Evolutionary conservation across 116 monocot species (phyloP), one percentile per base, ranked within the genome.

Genomic region (Thalassia testudinum): DNA sequence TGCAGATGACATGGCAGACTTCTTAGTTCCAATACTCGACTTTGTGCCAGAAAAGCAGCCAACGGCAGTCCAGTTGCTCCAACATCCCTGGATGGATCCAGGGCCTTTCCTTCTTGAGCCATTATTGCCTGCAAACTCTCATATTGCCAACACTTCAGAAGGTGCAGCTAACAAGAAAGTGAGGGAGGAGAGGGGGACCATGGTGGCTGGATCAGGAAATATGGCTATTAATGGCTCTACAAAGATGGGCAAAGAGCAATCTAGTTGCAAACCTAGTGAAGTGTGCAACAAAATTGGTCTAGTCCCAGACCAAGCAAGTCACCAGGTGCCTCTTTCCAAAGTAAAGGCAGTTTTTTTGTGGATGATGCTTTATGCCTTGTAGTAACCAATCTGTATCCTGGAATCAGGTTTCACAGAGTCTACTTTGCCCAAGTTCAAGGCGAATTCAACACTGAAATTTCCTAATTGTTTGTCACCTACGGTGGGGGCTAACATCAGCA

Each of bases 31-130:
- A 13, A 64, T 95, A 49, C 73, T 95, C 2, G 81, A 87, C 44
- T 95, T 87, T 56, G 70, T 78, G 21, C 95, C 88, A 0, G 88
- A 88, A 38, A 95, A 95, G 49, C 81, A 88, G 19, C 95, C 88
- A 20, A 72, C 81, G 7, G 95, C 95, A 1, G 71, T 58, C 12
- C 78, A 88, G 51, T 63, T 87, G 42, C 84, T 95, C 27, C 71
- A 57, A 17, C 95, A 95, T 52, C 79, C 79, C 42, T 95, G 88
- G 88, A 24, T 95, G n/a, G 44, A 87, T 53, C 54, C 70, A 15
- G 83, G 78, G 6, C 81, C 77, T 21, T 59, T 48, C 3, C 54
- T 45, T 57, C 60, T 40, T 19, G 55, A 73, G 47, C 85, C 76
- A 12, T 51, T 54, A 26, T 40, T 40, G 40, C 40, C 7, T 8